Evolutionary conservation across 768 basidiomycete species (phyloP), one percentile per base, ranked within the genome.

Genomic region (Russula abietina): DNA sequence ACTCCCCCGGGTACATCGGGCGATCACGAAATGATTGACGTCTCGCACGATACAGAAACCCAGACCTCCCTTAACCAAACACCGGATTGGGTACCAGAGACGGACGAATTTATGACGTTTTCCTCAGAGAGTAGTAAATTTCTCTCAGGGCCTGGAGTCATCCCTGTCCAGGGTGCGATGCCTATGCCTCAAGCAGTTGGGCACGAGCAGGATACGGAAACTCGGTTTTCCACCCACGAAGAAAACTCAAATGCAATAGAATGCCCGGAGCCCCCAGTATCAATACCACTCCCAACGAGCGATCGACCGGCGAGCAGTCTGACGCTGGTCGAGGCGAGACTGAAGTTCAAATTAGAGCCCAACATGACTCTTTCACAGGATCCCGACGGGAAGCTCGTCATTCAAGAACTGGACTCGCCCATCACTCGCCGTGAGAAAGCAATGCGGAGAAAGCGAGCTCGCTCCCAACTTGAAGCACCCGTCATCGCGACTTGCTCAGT

Each of bases 341-440:
- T 60, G 26, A 57, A 50, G 28, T 33, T 69, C 22, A 53, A 49
- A 50, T 48, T 59, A 39, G 53, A 62, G 46, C 58, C 58, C 22
- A 65, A 61, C 41, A 62, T 65, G 70, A 45, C 70, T 65, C 61
- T 67, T 64, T 46, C 72, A 68, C 66, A 71, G 48, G 62, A 71
- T 9, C 74, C 79, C n/a, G 75, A 75, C 49, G 80, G 81, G n/a
- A 78, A 74, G 60, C 77, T 86, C 52, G 80, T 88, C 59, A 81
- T 90, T 60, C 88, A 91, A 69, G 82, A 83, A 62, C 76, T 90
- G 26, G 89, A 89, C 68, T 86, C 89, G 6, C 88, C 88, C 39
- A 80, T 80, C 4, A 85, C 81, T 45, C 82, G 88, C 4, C 78
- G 81, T 55, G 79, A 83, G 72, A 88, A 85, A 72, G 77, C 76